Evolutionary conservation across 176 grass and related monocot genomes (phyloP).

Genomic region (Bolboschoenus planiculmis): DNA sequence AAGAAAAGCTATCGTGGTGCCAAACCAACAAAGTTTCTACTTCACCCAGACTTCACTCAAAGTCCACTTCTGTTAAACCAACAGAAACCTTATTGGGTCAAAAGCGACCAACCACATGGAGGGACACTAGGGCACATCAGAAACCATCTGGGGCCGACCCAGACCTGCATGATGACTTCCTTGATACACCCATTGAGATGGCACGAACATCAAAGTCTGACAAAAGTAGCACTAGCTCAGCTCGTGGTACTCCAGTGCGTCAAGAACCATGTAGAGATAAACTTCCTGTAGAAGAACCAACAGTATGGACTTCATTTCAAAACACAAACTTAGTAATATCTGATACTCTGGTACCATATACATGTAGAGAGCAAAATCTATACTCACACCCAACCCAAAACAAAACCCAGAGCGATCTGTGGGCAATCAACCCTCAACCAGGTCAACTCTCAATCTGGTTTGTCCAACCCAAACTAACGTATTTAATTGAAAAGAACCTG

Average conservation of each 20-base stretch:
- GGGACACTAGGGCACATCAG: constrained; percentile 47
- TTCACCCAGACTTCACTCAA: constrained; percentile 21
- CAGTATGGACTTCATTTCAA: not conserved
- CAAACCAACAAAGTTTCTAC: constrained; percentile 22
- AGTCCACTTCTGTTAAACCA: constrained; percentile 24
- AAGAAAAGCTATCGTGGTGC: constrained; percentile 1
- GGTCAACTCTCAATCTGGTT: not conserved
- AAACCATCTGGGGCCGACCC: constrained; percentile 54
- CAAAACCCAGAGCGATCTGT: not conserved
- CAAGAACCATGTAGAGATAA: not conserved
- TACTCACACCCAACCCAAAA: not conserved
- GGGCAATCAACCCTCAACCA: too few species aligned
- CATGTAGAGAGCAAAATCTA: not conserved
- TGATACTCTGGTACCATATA: not conserved
- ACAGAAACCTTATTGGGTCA: constrained; percentile 24
- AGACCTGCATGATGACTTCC: constrained; percentile 81
- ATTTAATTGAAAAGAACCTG: not conserved
- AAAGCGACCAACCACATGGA: constrained; percentile 39
- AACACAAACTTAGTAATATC: not conserved
- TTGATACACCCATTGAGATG: constrained; percentile 66
- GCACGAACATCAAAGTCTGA: constrained; percentile 23
- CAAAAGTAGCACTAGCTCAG: not conserved
- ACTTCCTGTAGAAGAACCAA: constrained; percentile 8
- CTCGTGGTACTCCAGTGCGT: not conserved
- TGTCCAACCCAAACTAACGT: not conserved